Conservation (phyloP, 352 stramenopile species). For the Phytopythium delawarense region DNA sequence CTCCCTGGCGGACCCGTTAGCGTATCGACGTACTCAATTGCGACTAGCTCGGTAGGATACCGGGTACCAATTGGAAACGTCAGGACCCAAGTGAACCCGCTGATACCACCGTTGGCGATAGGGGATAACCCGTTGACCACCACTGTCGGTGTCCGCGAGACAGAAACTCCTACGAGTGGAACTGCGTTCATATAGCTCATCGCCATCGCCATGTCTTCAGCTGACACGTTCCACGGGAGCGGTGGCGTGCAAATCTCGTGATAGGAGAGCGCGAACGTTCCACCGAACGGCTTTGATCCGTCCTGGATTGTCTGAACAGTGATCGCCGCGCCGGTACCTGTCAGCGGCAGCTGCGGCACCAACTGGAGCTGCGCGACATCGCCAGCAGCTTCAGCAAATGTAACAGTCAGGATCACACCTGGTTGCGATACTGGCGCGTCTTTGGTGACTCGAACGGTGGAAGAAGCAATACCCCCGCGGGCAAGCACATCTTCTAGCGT, state of each 20-base stretch:
- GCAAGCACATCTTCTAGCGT: neutral
- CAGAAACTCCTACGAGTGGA: slow-evolving; percentile 44
- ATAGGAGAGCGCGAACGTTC: slow-evolving; percentile 49
- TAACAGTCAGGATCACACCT: slow-evolving; percentile 20
- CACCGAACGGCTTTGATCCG: slow-evolving; percentile 31
- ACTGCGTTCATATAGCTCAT: slow-evolving; percentile 69
- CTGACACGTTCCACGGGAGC: slow-evolving; percentile 77
- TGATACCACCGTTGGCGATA: slow-evolving; percentile 3
- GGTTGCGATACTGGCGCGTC: slow-evolving; percentile 4
- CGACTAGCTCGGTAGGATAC: slow-evolving; percentile 28
- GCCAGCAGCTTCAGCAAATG: slow-evolving; percentile 20
- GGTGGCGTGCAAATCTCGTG: slow-evolving; percentile 39
- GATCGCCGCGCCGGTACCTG: slow-evolving; percentile 19
- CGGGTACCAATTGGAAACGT: slow-evolving; percentile 44
- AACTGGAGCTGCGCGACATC: slow-evolving; percentile 23
- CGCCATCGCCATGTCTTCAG: slow-evolving; percentile 69
- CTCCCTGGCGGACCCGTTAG: slow-evolving; percentile 31
- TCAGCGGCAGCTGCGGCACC: slow-evolving; percentile 12
- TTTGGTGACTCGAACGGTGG: neutral
- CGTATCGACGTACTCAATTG: slow-evolving; percentile 20
- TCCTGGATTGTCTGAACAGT: slow-evolving; percentile 29
- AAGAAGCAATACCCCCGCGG: neutral
- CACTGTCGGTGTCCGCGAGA: slow-evolving; percentile 24
- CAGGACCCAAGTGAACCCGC: slow-evolving; percentile 45
- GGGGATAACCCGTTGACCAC: neutral